phyloP scores from a whole-genome alignment of 371 early-diverging fungal species.

The Apophysomyces trapeziformis region DNA sequence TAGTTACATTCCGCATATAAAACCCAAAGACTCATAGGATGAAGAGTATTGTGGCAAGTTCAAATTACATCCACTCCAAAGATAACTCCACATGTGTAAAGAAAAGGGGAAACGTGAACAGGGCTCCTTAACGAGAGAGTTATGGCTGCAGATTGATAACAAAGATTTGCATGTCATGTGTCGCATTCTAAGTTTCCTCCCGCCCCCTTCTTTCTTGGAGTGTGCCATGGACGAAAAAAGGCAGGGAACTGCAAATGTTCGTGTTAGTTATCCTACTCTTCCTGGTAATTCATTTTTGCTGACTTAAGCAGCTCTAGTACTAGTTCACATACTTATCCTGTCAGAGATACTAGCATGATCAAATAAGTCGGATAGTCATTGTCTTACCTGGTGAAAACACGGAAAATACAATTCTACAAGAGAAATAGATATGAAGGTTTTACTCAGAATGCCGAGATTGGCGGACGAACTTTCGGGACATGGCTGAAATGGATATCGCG shows the following conservation, averaged over 20 bases:
- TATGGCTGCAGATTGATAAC: background rate
- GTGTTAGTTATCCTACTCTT: background rate
- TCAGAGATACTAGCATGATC: too few relatives aligned
- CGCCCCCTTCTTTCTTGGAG: background rate
- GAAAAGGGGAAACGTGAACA: background rate
- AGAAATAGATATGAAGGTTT: slow-evolving; percentile 1
- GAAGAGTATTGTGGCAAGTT: background rate
- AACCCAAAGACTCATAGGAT: background rate
- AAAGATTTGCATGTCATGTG: background rate
- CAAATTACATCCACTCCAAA: background rate
- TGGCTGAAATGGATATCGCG: slow-evolving; percentile 8
- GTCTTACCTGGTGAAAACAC: background rate
- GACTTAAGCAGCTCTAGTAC: too few relatives aligned
- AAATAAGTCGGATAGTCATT: background rate
- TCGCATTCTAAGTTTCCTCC: background rate
- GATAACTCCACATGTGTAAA: slow-evolving; percentile 1
- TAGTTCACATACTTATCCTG: too few relatives aligned
- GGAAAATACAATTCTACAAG: background rate
- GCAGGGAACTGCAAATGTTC: background rate
- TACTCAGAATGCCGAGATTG: slow-evolving; percentile 6
- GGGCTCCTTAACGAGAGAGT: background rate
- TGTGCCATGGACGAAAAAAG: background rate
- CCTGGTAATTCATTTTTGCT: background rate
- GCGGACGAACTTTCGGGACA: background rate
- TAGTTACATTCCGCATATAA: too few relatives aligned